These are phyloP conservation scores for Nannizziopsis barbatae DNA, from an alignment of 2,329 filamentous ascomycete species.

Conservation along the genomic window DNA sequence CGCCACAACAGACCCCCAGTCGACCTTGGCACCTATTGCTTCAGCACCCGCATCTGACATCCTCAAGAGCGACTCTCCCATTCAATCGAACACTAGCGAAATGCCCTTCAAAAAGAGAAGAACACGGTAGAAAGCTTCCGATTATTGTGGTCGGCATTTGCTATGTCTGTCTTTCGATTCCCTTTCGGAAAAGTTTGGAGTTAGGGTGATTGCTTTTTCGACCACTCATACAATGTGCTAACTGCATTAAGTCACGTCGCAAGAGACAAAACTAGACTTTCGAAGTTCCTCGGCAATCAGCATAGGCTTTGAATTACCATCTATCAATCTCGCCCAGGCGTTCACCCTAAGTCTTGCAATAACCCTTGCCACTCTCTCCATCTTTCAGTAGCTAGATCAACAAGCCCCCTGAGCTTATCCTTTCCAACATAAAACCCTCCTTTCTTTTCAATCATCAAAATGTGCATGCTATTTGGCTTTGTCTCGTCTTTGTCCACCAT, in stretches of 20 bases:
- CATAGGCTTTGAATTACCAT: not conserved
- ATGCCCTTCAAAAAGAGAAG: slow-evolving; percentile 27
- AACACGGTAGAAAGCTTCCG: not conserved
- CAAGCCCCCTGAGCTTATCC: slow-evolving; percentile 50
- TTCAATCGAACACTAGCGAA: slow-evolving; percentile 20
- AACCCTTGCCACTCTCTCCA: slow-evolving; percentile 50
- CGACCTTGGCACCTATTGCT: not conserved
- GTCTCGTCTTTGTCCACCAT: slow-evolving; percentile 52
- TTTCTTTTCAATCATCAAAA: slow-evolving; percentile 68
- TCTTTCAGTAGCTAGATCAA: slow-evolving; percentile 49
- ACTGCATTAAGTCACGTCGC: no score
- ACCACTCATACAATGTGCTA: no score
- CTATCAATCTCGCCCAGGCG: not conserved
- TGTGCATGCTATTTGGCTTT: slow-evolving; percentile 40
- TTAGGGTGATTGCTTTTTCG: no score
- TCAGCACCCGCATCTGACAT: not conserved
- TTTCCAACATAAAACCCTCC: slow-evolving; percentile 63
- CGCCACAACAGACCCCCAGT: not conserved
- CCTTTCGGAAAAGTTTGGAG: not conserved
- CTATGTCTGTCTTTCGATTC: not conserved
- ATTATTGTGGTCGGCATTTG: not conserved
- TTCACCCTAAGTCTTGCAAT: slow-evolving; percentile 19
- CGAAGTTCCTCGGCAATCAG: not conserved
- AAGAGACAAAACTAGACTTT: no score
- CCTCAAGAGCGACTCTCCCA: not conserved